These are phyloP conservation scores for Podosphaera fusca DNA, from an alignment of 2,329 filamentous ascomycete genomes.

Conservation along the genomic window DNA sequence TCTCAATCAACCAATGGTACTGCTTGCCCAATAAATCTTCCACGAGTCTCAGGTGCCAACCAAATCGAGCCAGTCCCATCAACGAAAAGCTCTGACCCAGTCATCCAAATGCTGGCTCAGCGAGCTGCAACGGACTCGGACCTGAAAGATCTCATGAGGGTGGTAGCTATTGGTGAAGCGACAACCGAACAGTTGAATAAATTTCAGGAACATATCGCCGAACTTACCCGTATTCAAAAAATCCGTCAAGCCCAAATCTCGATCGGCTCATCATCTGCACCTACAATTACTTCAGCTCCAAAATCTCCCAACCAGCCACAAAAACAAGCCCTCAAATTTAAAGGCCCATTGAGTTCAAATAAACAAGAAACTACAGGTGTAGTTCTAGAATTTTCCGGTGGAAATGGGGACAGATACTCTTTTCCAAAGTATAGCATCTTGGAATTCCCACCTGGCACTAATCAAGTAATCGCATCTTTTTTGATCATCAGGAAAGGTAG, in stretches of 20 bases:
- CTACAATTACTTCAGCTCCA: conserved; percentile 8
- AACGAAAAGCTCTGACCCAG: conserved; percentile 36
- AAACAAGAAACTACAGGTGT: conserved; percentile 42
- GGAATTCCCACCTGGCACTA: conserved; percentile 34
- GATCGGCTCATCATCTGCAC: conserved; percentile 2
- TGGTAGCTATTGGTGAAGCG: conserved; percentile 55
- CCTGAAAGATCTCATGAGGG: conserved; percentile 60
- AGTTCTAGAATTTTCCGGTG: conserved; percentile 43
- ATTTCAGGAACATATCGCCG: conserved; percentile 63
- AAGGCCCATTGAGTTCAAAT: conserved; percentile 28
- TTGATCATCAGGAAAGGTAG: conserved; percentile 53
- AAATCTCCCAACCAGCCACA: conserved; percentile 13
- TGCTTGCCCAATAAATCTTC: background rate
- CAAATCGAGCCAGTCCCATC: conserved; percentile 5
- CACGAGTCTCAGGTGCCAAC: background rate
- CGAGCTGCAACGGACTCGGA: conserved; percentile 50
- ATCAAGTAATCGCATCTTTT: conserved; percentile 50
- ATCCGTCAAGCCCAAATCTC: conserved; percentile 19
- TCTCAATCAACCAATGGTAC: background rate
- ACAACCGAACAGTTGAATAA: conserved; percentile 46
- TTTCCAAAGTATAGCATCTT: conserved; percentile 61
- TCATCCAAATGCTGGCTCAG: conserved; percentile 59
- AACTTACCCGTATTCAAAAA: conserved; percentile 44
- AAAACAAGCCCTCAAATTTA: conserved; percentile 34
- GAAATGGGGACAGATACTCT: conserved; percentile 49